Evolutionary conservation across 352 stramenopile species (phyloP), one percentile per base, ranked within the genome.

Genomic region (Salisapilia sapeloensis): DNA sequence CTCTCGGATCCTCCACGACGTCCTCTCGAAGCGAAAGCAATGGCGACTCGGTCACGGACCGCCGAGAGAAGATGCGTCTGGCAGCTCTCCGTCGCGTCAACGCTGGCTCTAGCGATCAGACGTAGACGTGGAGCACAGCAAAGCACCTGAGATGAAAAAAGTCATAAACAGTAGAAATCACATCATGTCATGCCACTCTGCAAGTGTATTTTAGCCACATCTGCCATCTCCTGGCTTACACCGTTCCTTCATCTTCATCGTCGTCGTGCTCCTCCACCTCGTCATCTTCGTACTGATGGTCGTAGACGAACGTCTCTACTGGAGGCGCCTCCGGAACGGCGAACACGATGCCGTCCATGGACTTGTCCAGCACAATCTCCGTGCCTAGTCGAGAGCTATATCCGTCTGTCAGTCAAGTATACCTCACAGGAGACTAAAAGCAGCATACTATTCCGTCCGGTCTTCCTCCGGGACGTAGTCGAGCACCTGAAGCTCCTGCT

Each of bases 281-380:
- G 33, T 87, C 67, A 43, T 89, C 72, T 18, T 92, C 76, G 48
- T 78, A 92, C 53, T 87, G 60, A 48, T 92, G 75, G 20, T 63
- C 53, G 54, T 92, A 92, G 49, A 60, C 33, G 53, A 81, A 92
- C 22, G 59, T 83, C 47, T 90, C 74, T 24, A 89, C 62, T 16
- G 74, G 77, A 20, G 71, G 67, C 22, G 66, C 66, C 50, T 92
- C 77, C 4, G 77, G 77, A 38, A 92, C 77, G 14, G 71, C 74
- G 43, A 92, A 70, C 17, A 92, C 74, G 24, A 92, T 55, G n/a
- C 77, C 77, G 48, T 92, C 61, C 44, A 92, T 59, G 33, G 74
- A 64, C 53, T 90, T 84, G 33, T 63, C 54, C 56, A 92, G 53
- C 23, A 90, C 50, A 47, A 92, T 90, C 64, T 87, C 74, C 34